A percentile compares a stretch with the other conserved stretches of the same genome.
phyloP scores from a whole-genome alignment of 495 filamentous ascomycete genomes.

The Penicillium argentinense region DNA sequence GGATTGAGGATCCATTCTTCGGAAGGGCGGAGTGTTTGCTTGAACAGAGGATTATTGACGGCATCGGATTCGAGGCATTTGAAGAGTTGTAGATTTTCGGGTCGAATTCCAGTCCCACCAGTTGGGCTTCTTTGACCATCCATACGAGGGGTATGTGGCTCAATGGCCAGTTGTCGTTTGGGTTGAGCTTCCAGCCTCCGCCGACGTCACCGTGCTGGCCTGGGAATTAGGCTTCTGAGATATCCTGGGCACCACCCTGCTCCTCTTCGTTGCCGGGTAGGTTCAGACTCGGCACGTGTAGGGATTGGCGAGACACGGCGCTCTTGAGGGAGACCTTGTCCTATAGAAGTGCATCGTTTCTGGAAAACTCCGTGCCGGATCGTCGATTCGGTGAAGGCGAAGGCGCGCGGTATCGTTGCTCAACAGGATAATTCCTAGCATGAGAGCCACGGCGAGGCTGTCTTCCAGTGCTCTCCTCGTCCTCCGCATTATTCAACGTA shows the following conservation, averaged over 20 bases:
- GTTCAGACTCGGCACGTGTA: constrained; percentile 3
- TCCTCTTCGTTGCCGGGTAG: constrained; percentile 20
- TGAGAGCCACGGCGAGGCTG: background rate
- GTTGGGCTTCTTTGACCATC: constrained; percentile 76
- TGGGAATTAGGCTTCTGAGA: constrained; percentile 77
- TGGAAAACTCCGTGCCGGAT: constrained; percentile 4
- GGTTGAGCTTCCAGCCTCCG: constrained; percentile 69
- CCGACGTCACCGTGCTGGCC: constrained; percentile 81
- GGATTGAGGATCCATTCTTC: constrained; percentile 67
- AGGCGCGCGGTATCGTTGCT: constrained; percentile 15
- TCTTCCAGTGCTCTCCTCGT: background rate
- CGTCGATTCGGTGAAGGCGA: constrained; percentile 8
- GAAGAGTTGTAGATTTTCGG: constrained; percentile 60
- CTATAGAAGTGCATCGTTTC: constrained; percentile 1
- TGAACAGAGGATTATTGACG: no score
- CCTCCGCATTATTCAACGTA: background rate
- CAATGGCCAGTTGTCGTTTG: constrained; percentile 53
- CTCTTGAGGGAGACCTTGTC: constrained; percentile 13
- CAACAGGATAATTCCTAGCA: background rate
- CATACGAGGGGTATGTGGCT: constrained; percentile 73
- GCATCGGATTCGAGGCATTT: constrained; percentile 49
- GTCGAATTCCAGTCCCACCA: constrained; percentile 69
- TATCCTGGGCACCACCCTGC: constrained; percentile 64
- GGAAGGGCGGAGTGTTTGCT: constrained; percentile 73
- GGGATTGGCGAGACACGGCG: constrained; percentile 9